A percentile compares a stretch with the other conserved stretches of the same genome.
Evolutionary conservation across 75 land plant species (phyloP).

Genomic region (Sequoiadendron giganteum): DNA sequence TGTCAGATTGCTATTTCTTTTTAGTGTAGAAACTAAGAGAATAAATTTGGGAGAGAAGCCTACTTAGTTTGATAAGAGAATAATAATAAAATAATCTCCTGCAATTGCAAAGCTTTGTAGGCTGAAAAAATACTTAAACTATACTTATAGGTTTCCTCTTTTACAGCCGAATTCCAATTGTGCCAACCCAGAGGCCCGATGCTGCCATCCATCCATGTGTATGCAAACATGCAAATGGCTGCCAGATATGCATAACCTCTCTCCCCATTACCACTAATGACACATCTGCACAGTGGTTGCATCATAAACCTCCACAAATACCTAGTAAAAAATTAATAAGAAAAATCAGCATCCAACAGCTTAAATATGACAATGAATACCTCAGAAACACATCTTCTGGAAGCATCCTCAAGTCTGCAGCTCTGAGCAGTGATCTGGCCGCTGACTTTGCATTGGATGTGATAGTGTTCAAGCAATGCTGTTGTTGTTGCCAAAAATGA

Average conservation of each 20-base stretch:
- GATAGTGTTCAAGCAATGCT: conserved; percentile 28
- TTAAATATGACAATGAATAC: background rate
- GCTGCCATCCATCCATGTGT: conserved; percentile 27
- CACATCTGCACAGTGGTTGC: conserved; percentile 14
- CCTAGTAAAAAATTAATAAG: too few species aligned
- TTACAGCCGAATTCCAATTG: conserved; percentile 17
- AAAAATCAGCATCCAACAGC: background rate
- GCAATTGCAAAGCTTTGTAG: background rate
- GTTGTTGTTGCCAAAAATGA: conserved; percentile 33
- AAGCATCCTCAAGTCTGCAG: conserved; percentile 2
- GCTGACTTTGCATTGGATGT: conserved; percentile 22
- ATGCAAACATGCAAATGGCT: conserved; percentile 25
- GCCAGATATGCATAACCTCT: conserved; percentile 19
- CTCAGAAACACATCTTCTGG: conserved; percentile 26
- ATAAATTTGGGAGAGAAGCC: background rate
- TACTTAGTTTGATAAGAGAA: background rate
- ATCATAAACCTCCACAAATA: background rate
- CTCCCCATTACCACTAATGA: conserved; percentile 16
- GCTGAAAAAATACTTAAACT: background rate
- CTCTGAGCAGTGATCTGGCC: conserved; percentile 26
- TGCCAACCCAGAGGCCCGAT: conserved; percentile 27
- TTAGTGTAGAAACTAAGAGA: background rate
- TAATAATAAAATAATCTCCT: too few species aligned
- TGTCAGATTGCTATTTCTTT: background rate
- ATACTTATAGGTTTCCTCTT: conserved; percentile 26